These are phyloP conservation scores for Zalerion maritima DNA, from an alignment of 495 filamentous ascomycete genomes.

Conservation along the genomic window DNA sequence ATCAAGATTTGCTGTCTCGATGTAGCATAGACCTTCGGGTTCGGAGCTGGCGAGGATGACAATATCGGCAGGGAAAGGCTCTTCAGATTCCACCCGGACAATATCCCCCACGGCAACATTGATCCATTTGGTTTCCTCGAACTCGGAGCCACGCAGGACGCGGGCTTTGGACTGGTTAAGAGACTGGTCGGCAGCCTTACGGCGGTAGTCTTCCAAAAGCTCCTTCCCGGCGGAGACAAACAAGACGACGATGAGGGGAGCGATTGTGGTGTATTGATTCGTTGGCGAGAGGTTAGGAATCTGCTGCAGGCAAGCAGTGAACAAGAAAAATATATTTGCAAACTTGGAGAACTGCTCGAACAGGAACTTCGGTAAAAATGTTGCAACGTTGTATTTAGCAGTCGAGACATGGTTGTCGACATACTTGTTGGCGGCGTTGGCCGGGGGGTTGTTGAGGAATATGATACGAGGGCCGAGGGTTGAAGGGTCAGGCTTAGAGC, in stretches of 20 bases:
- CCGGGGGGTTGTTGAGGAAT: slow-evolving; percentile 92
- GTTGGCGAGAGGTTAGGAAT: slow-evolving; percentile 92
- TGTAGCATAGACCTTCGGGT: slow-evolving; percentile 95
- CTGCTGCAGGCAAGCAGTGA: slow-evolving; percentile 89
- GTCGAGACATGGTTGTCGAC: slow-evolving; percentile 95
- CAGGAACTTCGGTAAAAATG: slow-evolving; percentile 95
- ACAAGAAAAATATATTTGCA: slow-evolving; percentile 98
- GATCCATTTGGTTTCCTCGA: slow-evolving; percentile 82
- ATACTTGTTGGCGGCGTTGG: slow-evolving; percentile 77
- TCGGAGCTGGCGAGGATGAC: slow-evolving; percentile 88
- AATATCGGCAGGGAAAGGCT: slow-evolving; percentile 91
- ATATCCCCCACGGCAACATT: slow-evolving; percentile 91
- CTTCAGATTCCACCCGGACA: slow-evolving; percentile 85
- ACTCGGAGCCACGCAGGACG: slow-evolving; percentile 70
- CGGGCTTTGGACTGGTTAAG: slow-evolving; percentile 81
- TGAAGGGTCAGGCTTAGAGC: slow-evolving; percentile 73
- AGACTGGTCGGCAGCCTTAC: slow-evolving; percentile 71
- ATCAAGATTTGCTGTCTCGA: slow-evolving; percentile 96
- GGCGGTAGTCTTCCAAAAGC: slow-evolving; percentile 81
- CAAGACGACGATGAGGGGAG: slow-evolving; percentile 76
- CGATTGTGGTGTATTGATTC: slow-evolving; percentile 91
- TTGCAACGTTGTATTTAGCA: slow-evolving; percentile 90
- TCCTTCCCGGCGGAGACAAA: slow-evolving; percentile 92
- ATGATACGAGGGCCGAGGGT: slow-evolving; percentile 86
- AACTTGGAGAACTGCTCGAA: slow-evolving; percentile 99